These are phyloP conservation scores for Drechslera avenae DNA, from an alignment of 2,329 filamentous ascomycete species.

Conservation along the genomic window DNA sequence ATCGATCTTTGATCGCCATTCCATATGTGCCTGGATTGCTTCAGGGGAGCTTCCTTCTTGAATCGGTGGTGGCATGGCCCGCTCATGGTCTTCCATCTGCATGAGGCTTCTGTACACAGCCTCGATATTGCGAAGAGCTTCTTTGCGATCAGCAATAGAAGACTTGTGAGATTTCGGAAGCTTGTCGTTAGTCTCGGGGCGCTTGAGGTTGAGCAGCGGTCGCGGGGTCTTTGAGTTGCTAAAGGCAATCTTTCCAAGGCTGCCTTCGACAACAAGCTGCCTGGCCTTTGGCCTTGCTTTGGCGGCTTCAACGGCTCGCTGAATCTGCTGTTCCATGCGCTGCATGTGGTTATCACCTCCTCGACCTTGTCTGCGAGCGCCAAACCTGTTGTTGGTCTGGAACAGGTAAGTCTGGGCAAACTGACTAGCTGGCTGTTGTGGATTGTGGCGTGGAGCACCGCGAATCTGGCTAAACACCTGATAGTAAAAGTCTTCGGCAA, in stretches of 20 bases:
- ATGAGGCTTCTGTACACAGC: conserved; percentile 86
- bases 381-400: conserved; percentile 85
- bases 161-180: conserved; percentile 50
- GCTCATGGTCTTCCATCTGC: conserved; percentile 91
- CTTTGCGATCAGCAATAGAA: conserved; percentile 75
- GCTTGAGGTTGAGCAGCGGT: conserved; percentile 93
- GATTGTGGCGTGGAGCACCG: conserved; percentile 85
- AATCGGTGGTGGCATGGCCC: conserved; percentile 73
- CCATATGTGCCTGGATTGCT: conserved; percentile 73
- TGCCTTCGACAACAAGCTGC: conserved; percentile 93
- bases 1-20: conserved; percentile 76
- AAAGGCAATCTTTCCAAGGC: conserved; percentile 96
- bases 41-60: conserved; percentile 69
- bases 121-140: conserved; percentile 84
- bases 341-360: conserved; percentile 97
- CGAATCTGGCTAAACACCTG: conserved; percentile 96
- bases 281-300: conserved; percentile 98
- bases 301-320: conserved; percentile 93
- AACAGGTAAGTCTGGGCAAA: conserved; percentile 98
- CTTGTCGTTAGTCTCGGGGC: conserved; percentile 68
- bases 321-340: conserved; percentile 98
- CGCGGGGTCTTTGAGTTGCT: conserved; percentile 98
- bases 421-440: conserved; percentile 89
- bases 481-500: conserved; percentile 97
- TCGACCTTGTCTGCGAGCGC: conserved; percentile 75